phyloP scores from a whole-genome alignment of 495 filamentous ascomycete species.

The Xylaria flabelliformis region DNA sequence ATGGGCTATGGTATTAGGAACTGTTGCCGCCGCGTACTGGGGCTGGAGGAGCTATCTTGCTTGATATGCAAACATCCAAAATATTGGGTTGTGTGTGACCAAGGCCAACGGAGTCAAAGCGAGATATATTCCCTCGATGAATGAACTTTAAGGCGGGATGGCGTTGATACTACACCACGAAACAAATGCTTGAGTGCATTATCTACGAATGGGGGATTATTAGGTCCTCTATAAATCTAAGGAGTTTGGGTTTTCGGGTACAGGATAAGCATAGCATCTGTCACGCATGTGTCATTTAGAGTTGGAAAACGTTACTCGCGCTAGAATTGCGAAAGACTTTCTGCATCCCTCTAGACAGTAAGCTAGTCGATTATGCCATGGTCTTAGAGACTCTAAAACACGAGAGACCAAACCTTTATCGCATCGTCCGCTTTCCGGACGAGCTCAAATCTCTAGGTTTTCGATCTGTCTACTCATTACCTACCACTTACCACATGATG shows the following conservation, averaged over 20 bases:
- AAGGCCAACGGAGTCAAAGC: neutral
- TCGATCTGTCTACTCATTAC: too few species aligned
- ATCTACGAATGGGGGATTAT: neutral
- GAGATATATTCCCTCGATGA: neutral
- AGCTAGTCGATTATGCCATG: too few species aligned
- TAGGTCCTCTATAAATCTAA: neutral
- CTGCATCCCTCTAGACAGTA: too few species aligned
- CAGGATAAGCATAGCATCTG: slow-evolving; percentile 9
- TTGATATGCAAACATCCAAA: neutral
- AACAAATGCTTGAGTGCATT: neutral
- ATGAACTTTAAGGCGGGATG: neutral
- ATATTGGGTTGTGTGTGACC: neutral
- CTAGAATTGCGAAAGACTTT: too few species aligned
- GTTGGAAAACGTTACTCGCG: neutral
- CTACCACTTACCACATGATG: too few species aligned
- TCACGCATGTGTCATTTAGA: neutral
- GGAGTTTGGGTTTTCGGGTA: slow-evolving; percentile 13
- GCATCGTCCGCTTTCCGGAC: too few species aligned
- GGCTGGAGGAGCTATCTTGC: slow-evolving; percentile 23
- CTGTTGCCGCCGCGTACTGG: slow-evolving; percentile 8
- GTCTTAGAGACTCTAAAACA: too few species aligned
- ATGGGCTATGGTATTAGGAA: slow-evolving; percentile 33
- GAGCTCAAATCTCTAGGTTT: too few species aligned
- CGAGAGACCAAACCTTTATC: too few species aligned
- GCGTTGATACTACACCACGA: neutral